A percentile compares a stretch with the other conserved stretches of the same genome.
Evolutionary conservation across 768 basidiomycete genomes (phyloP).

Genomic region (Termitomyces eurrhizus): DNA sequence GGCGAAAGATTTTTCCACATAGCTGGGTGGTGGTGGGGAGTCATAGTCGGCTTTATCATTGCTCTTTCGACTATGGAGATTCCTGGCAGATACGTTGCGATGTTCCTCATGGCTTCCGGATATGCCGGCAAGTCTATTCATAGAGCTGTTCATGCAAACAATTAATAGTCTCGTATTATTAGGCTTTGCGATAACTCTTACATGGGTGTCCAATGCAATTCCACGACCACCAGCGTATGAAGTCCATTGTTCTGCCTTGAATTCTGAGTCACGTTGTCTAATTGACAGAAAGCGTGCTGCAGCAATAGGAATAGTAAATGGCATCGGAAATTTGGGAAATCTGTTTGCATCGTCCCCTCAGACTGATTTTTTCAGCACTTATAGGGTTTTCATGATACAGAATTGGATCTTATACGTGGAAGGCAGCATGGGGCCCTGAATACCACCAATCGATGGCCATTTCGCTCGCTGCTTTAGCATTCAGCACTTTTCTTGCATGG

Average conservation of each 20-base stretch:
- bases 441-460: slow-evolving; percentile 65
- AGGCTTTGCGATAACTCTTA: slow-evolving; percentile 46
- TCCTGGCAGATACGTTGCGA: slow-evolving; percentile 53
- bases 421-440: slow-evolving; percentile 53
- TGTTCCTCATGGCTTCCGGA: slow-evolving; percentile 63
- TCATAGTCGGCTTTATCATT: slow-evolving; percentile 60
- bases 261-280: not conserved
- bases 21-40: slow-evolving; percentile 53
- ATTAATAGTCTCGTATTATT: slow-evolving; percentile 8
- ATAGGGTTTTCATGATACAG: slow-evolving; percentile 23
- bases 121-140: slow-evolving; percentile 31
- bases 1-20: slow-evolving; percentile 68
- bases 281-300: slow-evolving; percentile 41
- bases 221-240: slow-evolving; percentile 56
- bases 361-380: not conserved
- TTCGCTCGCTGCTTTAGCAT: slow-evolving; percentile 30
- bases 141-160: not conserved
- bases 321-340: slow-evolving; percentile 51
- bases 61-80: slow-evolving; percentile 48
- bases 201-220: slow-evolving; percentile 61
- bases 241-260: not conserved
- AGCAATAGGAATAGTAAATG: slow-evolving; percentile 62
- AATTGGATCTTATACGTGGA: slow-evolving; percentile 62
- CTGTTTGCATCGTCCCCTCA: slow-evolving; percentile 33
- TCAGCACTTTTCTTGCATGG: slow-evolving; percentile 28